Evolutionary conservation across 306 rosid species (phyloP), one percentile per base, ranked within the genome.

Genomic region (Comarum palustre): DNA sequence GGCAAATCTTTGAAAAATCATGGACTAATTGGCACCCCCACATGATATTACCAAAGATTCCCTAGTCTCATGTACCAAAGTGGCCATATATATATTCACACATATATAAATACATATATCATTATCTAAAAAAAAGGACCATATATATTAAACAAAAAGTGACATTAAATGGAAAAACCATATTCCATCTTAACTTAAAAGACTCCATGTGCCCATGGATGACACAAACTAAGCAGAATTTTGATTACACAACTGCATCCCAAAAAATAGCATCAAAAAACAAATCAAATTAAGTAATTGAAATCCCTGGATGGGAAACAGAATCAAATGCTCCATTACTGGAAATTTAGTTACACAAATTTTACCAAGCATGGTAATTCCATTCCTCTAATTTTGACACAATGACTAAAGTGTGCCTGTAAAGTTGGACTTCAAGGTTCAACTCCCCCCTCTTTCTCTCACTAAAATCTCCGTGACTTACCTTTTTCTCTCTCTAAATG

Each of bases 341-440:
- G 24, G n/a, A 29, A 29, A 14, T 59, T 15, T 29, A 22, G 63
- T 57, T 6, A 13, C 41, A 10, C n/a, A 50, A 3, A 39, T 65
- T 11, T 27, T 52, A 25, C 25, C 6, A 45, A 43, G 34, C 34
- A 31, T 36, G 0, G 15, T 19, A 27, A 43, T 8, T 73, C 45
- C 16, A 14, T 17, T 19, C 5, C 36, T 32, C 57, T 8, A n/a
- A 14, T 22, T 15, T 1, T 24, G 1, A 0, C 1, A 17, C 61
- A 78, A 78, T 74, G 25, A 69, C 82, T 16, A 57, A 3, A 7
- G 3, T 41, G 24, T 17, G 67, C 57, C 7, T 5, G 46, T 13
- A 31, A 59, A 25, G 48, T 68, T 68, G 84, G 73, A 68, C 45
- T 73, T 77, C 67, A 43, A 63, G 38, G 14, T 34, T 38, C 54